phyloP scores from a whole-genome alignment of 352 stramenopile genomes.

The Pythium dissotocum region DNA sequence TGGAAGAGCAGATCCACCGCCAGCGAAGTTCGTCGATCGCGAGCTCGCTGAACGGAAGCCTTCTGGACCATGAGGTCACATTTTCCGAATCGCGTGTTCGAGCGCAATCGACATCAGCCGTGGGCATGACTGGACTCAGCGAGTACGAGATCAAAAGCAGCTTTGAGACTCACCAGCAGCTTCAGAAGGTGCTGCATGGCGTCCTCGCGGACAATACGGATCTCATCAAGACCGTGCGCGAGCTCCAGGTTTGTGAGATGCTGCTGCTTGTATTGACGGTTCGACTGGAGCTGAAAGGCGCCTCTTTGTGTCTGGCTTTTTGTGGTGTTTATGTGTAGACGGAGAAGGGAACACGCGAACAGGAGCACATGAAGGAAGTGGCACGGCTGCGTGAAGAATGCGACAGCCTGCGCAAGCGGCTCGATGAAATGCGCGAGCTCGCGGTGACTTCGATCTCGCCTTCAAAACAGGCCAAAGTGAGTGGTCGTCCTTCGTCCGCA shows the following conservation, averaged over 20 bases:
- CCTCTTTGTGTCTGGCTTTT: slow-evolving; percentile 19
- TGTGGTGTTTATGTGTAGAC: slow-evolving; percentile 23
- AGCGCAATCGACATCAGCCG: slow-evolving; percentile 17
- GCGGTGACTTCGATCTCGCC: slow-evolving; percentile 22
- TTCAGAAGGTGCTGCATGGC: slow-evolving; percentile 51
- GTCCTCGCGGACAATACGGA: slow-evolving; percentile 61
- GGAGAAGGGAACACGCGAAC: slow-evolving; percentile 23
- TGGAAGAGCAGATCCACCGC: slow-evolving; percentile 23
- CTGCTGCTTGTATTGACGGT: background rate
- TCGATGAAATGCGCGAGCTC: slow-evolving; percentile 26
- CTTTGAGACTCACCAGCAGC: slow-evolving; percentile 27
- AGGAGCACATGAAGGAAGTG: slow-evolving; percentile 42
- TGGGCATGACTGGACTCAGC: slow-evolving; percentile 8
- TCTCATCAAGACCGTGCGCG: slow-evolving; percentile 58
- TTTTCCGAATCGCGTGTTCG: slow-evolving; percentile 16
- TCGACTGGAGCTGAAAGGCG: background rate
- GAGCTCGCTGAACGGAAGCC: slow-evolving; percentile 20
- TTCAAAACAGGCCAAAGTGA: slow-evolving; percentile 32
- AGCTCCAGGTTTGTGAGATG: slow-evolving; percentile 49
- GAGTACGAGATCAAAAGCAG: slow-evolving; percentile 19
- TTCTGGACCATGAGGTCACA: slow-evolving; percentile 8
- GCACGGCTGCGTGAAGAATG: slow-evolving; percentile 43
- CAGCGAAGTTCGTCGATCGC: slow-evolving; percentile 16
- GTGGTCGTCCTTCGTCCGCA: slow-evolving; percentile 14
- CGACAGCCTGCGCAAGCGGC: slow-evolving; percentile 33